Evolutionary conservation across 1,284 basidiomycete species (phyloP).

Genomic region (Schizophyllum amplum): DNA sequence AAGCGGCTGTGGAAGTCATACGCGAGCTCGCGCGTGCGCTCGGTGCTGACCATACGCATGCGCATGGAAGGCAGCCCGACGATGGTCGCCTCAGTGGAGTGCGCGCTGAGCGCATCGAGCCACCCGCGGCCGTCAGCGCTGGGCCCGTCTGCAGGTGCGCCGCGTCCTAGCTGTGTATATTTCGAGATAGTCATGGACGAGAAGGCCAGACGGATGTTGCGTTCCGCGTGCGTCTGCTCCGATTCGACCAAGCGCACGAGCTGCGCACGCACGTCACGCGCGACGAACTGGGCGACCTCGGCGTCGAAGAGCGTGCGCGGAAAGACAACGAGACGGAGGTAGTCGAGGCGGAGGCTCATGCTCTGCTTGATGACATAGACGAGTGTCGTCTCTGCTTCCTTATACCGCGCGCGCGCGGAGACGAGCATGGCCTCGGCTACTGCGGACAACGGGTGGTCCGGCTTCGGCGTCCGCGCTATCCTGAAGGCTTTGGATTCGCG

Average conservation of each 20-base stretch:
- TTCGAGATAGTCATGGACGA: conserved; percentile 68
- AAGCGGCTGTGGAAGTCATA: conserved; percentile 75
- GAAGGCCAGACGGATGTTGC: conserved; percentile 64
- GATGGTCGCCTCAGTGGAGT: conserved; percentile 59
- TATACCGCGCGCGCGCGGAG: conserved; percentile 60
- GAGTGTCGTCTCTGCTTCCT: conserved; percentile 51
- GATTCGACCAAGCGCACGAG: conserved; percentile 53
- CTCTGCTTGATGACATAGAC: conserved; percentile 61
- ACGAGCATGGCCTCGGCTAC: conserved; percentile 79
- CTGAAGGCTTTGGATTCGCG: conserved; percentile 69
- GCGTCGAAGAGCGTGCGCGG: conserved; percentile 66
- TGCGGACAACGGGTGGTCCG: conserved; percentile 70
- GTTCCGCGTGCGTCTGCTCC: conserved; percentile 38
- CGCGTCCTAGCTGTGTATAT: conserved; percentile 48
- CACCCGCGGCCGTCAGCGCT: conserved; percentile 40
- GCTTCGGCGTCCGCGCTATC: conserved; percentile 53
- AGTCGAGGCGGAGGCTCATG: conserved; percentile 58
- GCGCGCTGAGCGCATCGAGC: conserved; percentile 46
- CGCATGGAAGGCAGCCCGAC: conserved; percentile 73
- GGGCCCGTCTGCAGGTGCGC: conserved; percentile 29
- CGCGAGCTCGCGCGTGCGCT: conserved; percentile 33
- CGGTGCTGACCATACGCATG: conserved; percentile 69
- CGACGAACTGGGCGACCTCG: conserved; percentile 67
- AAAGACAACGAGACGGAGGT: conserved; percentile 62
- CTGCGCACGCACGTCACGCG: conserved; percentile 55